phyloP scores from a whole-genome alignment of 495 filamentous ascomycete genomes.

The Hypoxylon trugodes region DNA sequence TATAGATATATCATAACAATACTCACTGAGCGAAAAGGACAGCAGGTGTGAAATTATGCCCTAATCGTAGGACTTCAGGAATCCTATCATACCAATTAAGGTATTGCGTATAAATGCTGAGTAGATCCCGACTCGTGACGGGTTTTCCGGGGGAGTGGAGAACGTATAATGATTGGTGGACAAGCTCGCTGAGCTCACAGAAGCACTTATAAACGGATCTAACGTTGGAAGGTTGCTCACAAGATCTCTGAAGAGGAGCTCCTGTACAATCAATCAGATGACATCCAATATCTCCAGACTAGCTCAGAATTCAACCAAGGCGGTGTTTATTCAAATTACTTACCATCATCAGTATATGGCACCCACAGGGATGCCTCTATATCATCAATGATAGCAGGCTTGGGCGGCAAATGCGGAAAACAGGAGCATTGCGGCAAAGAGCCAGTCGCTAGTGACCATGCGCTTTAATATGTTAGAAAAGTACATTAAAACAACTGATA shows the following conservation, averaged over 20 bases:
- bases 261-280: constrained; percentile 42
- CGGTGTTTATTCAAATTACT: constrained; percentile 13
- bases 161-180: constrained; percentile 70
- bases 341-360: constrained; percentile 67
- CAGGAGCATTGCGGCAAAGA: constrained; percentile 69
- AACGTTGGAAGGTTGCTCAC: constrained; percentile 63
- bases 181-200: constrained; percentile 71
- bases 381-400: constrained; percentile 63
- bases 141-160: constrained; percentile 68
- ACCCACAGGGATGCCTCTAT: constrained; percentile 64
- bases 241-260: constrained; percentile 56
- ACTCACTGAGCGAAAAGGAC: constrained; percentile 72
- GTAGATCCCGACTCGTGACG: constrained; percentile 64
- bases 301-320: not conserved
- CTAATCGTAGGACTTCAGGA: constrained; percentile 64
- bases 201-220: constrained; percentile 68
- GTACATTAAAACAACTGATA: constrained; percentile 3
- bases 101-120: constrained; percentile 65
- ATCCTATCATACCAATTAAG: constrained; percentile 68
- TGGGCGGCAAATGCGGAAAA: constrained; percentile 62
- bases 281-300: not conserved
- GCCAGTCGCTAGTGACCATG: constrained; percentile 70
- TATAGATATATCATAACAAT: not conserved
- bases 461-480: constrained; percentile 54
- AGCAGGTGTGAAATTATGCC: constrained; percentile 66